Evolutionary conservation across 129 eudicot genomes (phyloP).

Genomic region (Flaveria bidentis): DNA sequence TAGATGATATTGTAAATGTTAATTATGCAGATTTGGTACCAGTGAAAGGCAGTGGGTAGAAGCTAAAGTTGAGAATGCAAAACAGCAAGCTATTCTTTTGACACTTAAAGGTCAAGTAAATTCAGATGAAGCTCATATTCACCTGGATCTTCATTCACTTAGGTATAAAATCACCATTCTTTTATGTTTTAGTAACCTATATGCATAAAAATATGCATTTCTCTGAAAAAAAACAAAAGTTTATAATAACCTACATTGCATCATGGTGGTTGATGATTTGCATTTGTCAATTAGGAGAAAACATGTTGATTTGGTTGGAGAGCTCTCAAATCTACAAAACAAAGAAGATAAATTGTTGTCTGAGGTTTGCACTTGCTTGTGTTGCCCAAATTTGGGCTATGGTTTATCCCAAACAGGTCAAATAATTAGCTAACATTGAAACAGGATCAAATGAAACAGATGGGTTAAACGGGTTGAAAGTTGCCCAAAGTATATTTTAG

Average conservation of each 20-base stretch:
- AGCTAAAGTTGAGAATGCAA: slow-evolving; percentile 99
- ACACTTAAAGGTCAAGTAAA: slow-evolving; percentile 94
- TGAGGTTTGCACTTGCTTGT: slow-evolving; percentile 12
- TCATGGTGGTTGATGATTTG: slow-evolving; percentile 6
- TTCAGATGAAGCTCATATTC: slow-evolving; percentile 98
- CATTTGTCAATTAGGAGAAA: slow-evolving; percentile 54
- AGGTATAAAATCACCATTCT: slow-evolving; percentile 41
- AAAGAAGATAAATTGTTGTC: not conserved
- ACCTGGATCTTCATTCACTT: slow-evolving; percentile 97
- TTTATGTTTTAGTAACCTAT: not conserved
- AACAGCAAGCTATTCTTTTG: slow-evolving; percentile 89
- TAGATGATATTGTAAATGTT: not conserved
- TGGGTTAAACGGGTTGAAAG: not conserved
- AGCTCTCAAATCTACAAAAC: slow-evolving; percentile 1
- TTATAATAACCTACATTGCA: not conserved
- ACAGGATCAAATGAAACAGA: not conserved
- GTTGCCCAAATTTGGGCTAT: not conserved
- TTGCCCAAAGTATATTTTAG: not conserved
- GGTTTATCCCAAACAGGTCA: not conserved
- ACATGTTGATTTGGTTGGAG: not conserved
- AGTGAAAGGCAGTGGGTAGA: slow-evolving; percentile 99
- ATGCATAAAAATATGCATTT: slow-evolving; percentile 21
- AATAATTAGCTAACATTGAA: not conserved
- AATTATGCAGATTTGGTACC: slow-evolving; percentile 72
- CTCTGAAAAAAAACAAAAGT: not conserved